Conservation (phyloP, 495 filamentous ascomycete genomes). For the Tetracladium marchalianum region DNA sequence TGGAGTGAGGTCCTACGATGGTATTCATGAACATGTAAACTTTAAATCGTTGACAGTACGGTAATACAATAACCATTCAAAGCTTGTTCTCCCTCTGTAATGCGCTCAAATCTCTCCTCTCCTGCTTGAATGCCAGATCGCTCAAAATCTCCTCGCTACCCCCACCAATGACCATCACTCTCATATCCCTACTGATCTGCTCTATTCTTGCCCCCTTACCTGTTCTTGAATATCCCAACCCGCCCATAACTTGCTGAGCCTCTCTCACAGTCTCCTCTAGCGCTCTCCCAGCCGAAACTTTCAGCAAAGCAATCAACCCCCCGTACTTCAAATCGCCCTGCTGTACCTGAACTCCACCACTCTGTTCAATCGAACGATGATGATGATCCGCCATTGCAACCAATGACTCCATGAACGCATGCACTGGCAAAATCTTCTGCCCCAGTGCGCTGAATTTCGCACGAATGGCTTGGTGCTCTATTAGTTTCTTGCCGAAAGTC, state of each 20-base stretch:
- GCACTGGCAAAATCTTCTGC: slow-evolving; percentile 32
- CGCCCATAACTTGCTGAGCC: slow-evolving; percentile 52
- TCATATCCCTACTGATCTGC: slow-evolving; percentile 46
- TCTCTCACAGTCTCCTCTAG: slow-evolving; percentile 48
- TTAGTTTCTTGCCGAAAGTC: slow-evolving; percentile 36
- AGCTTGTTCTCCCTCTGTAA: neutral
- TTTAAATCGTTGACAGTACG: no score
- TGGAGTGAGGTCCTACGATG: no score
- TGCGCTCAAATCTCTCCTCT: slow-evolving; percentile 22
- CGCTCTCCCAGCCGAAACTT: slow-evolving; percentile 44
- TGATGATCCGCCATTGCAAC: slow-evolving; percentile 5
- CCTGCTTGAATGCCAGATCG: slow-evolving; percentile 40
- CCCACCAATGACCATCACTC: slow-evolving; percentile 48
- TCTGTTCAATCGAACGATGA: no score
- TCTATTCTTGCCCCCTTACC: slow-evolving; percentile 42
- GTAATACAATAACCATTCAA: slow-evolving; percentile 10
- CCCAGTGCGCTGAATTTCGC: slow-evolving; percentile 36
- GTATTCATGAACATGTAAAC: no score
- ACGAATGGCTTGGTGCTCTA: slow-evolving; percentile 35
- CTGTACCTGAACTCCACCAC: no score
- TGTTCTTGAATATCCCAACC: slow-evolving; percentile 42
- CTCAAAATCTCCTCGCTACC: slow-evolving; percentile 49
- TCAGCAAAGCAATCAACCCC: slow-evolving; percentile 27
- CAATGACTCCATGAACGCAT: slow-evolving; percentile 39
- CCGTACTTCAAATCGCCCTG: no score